These are phyloP conservation scores for Monascus ruber DNA, from an alignment of 2,329 filamentous ascomycete genomes.

Conservation along the genomic window DNA sequence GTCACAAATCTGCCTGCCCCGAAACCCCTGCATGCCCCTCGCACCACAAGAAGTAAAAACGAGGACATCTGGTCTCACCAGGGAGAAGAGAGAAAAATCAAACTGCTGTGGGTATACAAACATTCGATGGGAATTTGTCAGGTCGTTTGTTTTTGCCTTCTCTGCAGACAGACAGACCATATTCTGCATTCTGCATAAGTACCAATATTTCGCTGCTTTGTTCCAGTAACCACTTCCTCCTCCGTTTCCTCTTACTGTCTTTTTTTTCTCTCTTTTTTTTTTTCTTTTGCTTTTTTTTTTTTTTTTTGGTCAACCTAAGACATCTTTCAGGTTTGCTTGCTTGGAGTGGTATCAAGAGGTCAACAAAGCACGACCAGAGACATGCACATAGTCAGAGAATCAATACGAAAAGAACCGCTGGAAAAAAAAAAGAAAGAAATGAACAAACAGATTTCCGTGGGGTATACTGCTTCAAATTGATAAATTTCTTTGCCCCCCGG, in stretches of 20 bases:
- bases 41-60: too few relatives aligned
- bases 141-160: too few relatives aligned
- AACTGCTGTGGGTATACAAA: too few relatives aligned
- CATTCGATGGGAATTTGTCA: too few relatives aligned
- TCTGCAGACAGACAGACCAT: too few relatives aligned
- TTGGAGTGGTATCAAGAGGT: conserved; percentile 19
- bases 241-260: not conserved
- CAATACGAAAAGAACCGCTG: conserved; percentile 11
- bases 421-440: conserved; percentile 28
- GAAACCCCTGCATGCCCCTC: too few relatives aligned
- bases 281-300: not conserved
- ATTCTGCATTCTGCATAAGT: too few relatives aligned
- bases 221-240: not conserved
- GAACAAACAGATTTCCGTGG: conserved; percentile 10
- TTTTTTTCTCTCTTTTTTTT: not conserved
- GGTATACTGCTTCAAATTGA: conserved; percentile 37
- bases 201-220: not conserved
- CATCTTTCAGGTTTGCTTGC: conserved; percentile 19
- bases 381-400: not conserved
- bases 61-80: too few relatives aligned
- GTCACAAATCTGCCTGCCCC: too few relatives aligned
- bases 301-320: not conserved
- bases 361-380: conserved; percentile 5
- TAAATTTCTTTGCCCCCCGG: conserved; percentile 15
- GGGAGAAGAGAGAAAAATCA: too few relatives aligned